Evolutionary conservation across 768 basidiomycete genomes (phyloP), one percentile per base, ranked within the genome.

Genomic region (Suillus weaverae): DNA sequence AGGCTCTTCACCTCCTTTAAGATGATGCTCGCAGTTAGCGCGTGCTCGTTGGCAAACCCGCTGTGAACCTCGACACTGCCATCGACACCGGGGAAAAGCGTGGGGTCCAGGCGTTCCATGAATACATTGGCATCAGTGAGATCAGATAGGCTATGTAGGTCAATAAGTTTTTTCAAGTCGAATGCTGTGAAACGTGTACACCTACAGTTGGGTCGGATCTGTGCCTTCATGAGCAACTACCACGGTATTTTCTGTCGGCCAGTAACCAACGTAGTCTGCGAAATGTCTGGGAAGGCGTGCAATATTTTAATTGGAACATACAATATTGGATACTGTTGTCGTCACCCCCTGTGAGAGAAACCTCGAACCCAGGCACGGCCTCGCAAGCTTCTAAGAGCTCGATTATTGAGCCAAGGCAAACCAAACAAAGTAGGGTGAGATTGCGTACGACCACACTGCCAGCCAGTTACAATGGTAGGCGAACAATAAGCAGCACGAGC

Each of bases 181-280:
- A 18, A 51, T 50, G 13, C 43, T 46, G 32, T 32, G 9, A 39
- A 6, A 22, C 16, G 1, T n/a, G 30, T 22, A 41, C 9, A 62
- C 80, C 72, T 67, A 87, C 86, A 89, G 68, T 64, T 84, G 71
- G 0, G 76, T 81, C 8, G 86, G 84, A 65, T 89, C 84, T 6
- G 87, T 88, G 18, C 87, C 87, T 70, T 89, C 79, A 67, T 88
- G 87, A 1, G 83, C 83, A 9, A 88, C 85, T n/a, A 89, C 80
- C 43, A 88, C 79, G 3, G 85, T 77, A 62, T 81, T 78, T 64
- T 82, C 73, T 8, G 75, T 66, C 1, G 83, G 81, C 79, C 84
- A 86, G 67, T 83, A 86, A 8, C 87, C 87, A 22, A 87, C 85
- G 68, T 81, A 87, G 67, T 76, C 85, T 87, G 62, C 5, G 30